Base-by-base conservation (phyloP, 2,329 filamentous ascomycete genomes). In the Fusarium marasasianum region DNA sequence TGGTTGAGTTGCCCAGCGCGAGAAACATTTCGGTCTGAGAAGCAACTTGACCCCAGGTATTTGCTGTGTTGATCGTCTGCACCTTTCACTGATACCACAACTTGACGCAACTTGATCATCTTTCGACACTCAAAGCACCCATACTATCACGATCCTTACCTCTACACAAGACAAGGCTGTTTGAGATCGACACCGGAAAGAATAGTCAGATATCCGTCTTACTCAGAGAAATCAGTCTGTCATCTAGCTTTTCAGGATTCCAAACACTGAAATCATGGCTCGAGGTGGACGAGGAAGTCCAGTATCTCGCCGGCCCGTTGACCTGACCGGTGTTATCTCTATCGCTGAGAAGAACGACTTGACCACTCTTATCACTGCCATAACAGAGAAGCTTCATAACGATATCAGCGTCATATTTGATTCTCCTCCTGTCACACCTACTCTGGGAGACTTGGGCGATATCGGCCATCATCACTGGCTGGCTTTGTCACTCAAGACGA, bases 321-420 rank as follows among this genome's bases (percentile, higher is more conserved):
- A 90, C 69, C 75, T 91, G 70, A 89, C 85, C 59, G 83, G 83
- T 33, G 78, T 88, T 58, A 79, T 91, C 43, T 87, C 81, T 26
- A 51, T 80, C 9, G 81, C 84, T 5, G 88, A 91, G 76, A 86
- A 84, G 74, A 82, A 83, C 38, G 88, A 91, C 65, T 80, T 92
- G 45, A 81, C 83, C n/a, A 82, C 83, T 8, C 83, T 92, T 18
- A 80, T 89, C 65, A 83, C 79, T 33, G 84, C 84, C 51, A 87
- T 90, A 70, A 87, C 86, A 41, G 89, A 91, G 55, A 83, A 83
- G 43, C 89, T 91, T 83, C 84, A 87, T 63, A 85, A 84, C 58
- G 85, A 89, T 45, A 83, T 91, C 66, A 83, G 79, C 70, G 83
- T 85, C 58, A 84, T 85, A 66, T 91, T 91, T 72, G 87, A 90